phyloP scores from a whole-genome alignment of 2,329 filamentous ascomycete species.

The Talaromyces sp. region DNA sequence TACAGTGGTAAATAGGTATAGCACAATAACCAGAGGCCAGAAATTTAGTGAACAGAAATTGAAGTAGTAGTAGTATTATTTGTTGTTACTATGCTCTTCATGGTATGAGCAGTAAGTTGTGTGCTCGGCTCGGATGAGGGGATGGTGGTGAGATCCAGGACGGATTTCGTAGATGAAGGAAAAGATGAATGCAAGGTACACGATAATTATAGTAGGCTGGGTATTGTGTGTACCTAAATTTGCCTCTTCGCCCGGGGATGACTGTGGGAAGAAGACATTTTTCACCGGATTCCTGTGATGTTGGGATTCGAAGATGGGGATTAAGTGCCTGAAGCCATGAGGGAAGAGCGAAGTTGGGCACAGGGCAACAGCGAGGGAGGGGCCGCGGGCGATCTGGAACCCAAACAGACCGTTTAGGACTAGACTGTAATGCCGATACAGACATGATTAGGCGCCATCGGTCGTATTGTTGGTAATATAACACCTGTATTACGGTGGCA shows the following conservation, averaged over 20 bases:
- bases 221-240: constrained; percentile 10
- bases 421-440: background rate
- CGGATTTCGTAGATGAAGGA: background rate
- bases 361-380: constrained; percentile 7
- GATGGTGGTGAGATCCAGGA: background rate
- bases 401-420: background rate
- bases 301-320: constrained; percentile 9
- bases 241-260: background rate
- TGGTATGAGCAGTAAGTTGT: background rate
- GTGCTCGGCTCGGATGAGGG: background rate
- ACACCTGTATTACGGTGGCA: background rate
- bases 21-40: background rate
- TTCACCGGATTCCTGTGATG: background rate
- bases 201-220: constrained; percentile 11
- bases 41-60: constrained; percentile 5
- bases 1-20: background rate
- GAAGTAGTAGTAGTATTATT: background rate
- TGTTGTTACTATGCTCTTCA: background rate
- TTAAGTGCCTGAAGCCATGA: constrained; percentile 11
- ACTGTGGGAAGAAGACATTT: constrained; percentile 5
- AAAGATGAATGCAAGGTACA: constrained; percentile 17
- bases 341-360: constrained; percentile 8
- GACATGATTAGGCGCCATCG: no score
- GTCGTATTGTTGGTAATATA: background rate
- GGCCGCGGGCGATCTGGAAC: constrained; percentile 15